A percentile compares a stretch with the other conserved stretches of the same genome.
Evolutionary conservation across 176 grass and related monocot genomes (phyloP).

Genomic region (Phyllostachys edulis): DNA sequence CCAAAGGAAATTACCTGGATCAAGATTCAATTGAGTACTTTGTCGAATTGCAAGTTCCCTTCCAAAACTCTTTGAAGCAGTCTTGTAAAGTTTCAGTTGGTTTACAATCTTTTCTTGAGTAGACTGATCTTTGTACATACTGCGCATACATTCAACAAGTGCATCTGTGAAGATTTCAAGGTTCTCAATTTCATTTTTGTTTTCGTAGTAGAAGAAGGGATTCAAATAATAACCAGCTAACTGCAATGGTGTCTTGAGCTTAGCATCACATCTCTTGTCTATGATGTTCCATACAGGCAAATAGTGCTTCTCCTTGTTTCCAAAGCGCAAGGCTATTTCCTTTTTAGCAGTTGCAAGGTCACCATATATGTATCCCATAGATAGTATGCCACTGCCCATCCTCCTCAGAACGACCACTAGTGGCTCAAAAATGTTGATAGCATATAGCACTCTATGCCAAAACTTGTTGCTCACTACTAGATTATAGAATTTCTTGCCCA

Average conservation of each 20-base stretch:
- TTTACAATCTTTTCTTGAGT: constrained; percentile 1
- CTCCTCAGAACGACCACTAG: constrained; percentile 2
- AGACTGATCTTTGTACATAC: constrained; percentile 14
- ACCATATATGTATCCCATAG: constrained; percentile 16
- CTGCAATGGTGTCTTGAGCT: constrained; percentile 2
- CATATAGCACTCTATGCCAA: constrained; percentile 14
- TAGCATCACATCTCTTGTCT: background rate
- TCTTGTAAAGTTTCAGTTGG: constrained; percentile 17
- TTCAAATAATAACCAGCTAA: constrained; percentile 21
- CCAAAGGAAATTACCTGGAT: background rate
- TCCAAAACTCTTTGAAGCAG: background rate
- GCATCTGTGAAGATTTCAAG: constrained; percentile 1
- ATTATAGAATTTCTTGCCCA: constrained; percentile 30
- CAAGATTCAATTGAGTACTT: background rate
- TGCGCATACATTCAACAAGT: background rate
- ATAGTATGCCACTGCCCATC: constrained; percentile 1
- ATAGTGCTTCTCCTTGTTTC: constrained; percentile 18
- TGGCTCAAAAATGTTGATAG: constrained; percentile 29
- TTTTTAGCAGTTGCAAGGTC: constrained; percentile 7
- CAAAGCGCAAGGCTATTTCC: constrained; percentile 21
- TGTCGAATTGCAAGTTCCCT: background rate
- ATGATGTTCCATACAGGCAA: constrained; percentile 20
- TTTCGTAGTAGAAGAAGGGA: constrained; percentile 25
- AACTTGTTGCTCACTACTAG: constrained; percentile 24
- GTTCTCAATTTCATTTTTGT: constrained; percentile 17